These are phyloP conservation scores for Lactarius evosmus DNA, from an alignment of 768 basidiomycete species.

Conservation along the genomic window DNA sequence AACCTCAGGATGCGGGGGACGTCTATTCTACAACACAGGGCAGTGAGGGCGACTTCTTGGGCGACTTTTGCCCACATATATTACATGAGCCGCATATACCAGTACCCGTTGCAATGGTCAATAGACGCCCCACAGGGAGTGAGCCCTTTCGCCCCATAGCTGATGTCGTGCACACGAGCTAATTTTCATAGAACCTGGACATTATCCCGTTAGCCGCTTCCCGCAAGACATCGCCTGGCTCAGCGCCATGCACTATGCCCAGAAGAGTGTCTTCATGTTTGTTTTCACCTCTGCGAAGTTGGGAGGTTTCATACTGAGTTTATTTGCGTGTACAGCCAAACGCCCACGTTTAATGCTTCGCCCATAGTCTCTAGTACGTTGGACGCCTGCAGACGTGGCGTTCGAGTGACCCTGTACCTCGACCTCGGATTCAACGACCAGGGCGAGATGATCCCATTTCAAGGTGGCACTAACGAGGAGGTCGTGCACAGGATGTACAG, in stretches of 20 bases:
- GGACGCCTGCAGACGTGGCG: conserved; percentile 57
- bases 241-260: conserved; percentile 56
- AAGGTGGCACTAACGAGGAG: conserved; percentile 71
- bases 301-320: background rate
- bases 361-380: conserved; percentile 59
- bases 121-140: conserved; percentile 58
- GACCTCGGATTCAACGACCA: conserved; percentile 57
- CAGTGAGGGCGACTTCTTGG: conserved; percentile 31
- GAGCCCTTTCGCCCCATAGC: conserved; percentile 23
- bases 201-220: conserved; percentile 43
- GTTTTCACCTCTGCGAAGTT: conserved; percentile 23
- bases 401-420: conserved; percentile 58
- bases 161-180: background rate
- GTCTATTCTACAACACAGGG: conserved; percentile 3
- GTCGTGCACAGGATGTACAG: conserved; percentile 59
- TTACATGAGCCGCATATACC: conserved; percentile 54
- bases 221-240: conserved; percentile 71
- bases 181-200: conserved; percentile 39
- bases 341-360: conserved; percentile 65
- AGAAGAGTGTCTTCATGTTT: conserved; percentile 61
- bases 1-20: background rate
- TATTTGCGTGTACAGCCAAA: conserved; percentile 43
- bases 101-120: conserved; percentile 64
- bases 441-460: conserved; percentile 52
- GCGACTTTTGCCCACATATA: conserved; percentile 60